Evolutionary conservation across 805 yeast genomes (phyloP).

Genomic region (Spathaspora girioi): DNA sequence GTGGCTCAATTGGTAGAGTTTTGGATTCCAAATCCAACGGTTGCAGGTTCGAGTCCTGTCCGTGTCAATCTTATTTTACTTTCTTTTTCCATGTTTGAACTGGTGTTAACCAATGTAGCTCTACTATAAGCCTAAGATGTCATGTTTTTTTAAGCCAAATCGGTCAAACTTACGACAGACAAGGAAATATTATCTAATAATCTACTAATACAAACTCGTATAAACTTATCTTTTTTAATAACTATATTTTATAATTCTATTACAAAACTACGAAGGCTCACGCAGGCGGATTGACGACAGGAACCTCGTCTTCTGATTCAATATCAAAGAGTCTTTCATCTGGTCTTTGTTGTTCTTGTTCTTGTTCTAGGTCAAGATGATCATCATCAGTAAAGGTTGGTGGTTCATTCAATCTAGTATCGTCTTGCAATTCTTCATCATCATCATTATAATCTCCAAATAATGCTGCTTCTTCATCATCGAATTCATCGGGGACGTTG

Average conservation of each 20-base stretch:
- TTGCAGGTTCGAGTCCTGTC: slow-evolving; percentile 87
- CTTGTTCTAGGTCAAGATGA: slow-evolving; percentile 14
- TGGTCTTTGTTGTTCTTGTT: slow-evolving; percentile 11
- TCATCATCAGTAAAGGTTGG: slow-evolving; percentile 14
- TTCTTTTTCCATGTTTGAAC: not conserved
- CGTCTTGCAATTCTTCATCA: slow-evolving; percentile 36
- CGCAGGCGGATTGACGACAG: not conserved
- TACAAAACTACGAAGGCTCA: not conserved
- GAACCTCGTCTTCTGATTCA: slow-evolving; percentile 18
- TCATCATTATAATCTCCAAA: slow-evolving; percentile 40
- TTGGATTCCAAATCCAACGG: slow-evolving; percentile 63
- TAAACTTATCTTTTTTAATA: not conserved
- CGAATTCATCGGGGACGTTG: slow-evolving; percentile 35
- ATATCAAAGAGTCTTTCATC: slow-evolving; percentile 29
- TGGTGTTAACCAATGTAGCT: no score
- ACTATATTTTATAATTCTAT: not conserved
- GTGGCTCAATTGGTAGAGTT: slow-evolving; percentile 42
- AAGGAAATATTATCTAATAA: no score
- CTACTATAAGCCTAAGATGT: no score
- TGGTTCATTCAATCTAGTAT: slow-evolving; percentile 13
- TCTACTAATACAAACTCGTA: no score
- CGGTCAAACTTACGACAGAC: no score
- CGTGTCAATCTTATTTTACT: slow-evolving; percentile 36
- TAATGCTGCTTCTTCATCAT: slow-evolving; percentile 34
- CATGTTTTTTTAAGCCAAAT: no score